These are phyloP conservation scores for Lactuca sativa DNA, from an alignment of 129 eudicot species.

Conservation along the genomic window DNA sequence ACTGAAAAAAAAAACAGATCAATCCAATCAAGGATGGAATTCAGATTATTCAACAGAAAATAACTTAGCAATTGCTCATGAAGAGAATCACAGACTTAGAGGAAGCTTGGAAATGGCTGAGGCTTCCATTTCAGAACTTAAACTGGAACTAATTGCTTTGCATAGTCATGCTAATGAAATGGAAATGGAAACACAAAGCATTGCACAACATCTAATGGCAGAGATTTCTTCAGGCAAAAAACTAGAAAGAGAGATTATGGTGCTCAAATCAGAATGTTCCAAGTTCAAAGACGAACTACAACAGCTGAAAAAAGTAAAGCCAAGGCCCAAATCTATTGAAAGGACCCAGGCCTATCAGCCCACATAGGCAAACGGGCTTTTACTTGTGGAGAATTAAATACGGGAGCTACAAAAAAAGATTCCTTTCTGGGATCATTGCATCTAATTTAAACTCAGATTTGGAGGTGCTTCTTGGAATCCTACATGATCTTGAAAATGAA, in stretches of 20 bases:
- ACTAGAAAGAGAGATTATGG: too few relatives aligned
- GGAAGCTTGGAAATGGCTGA: too few relatives aligned
- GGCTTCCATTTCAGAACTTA: too few relatives aligned
- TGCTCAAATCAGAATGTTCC: constrained; percentile 63
- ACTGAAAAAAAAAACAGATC: too few relatives aligned
- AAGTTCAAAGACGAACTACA: constrained; percentile 61
- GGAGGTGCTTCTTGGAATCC: constrained; percentile 46
- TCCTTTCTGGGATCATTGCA: constrained; percentile 37
- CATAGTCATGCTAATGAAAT: too few relatives aligned
- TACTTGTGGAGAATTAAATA: constrained; percentile 51
- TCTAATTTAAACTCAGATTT: constrained; percentile 51
- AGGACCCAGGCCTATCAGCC: constrained; percentile 22
- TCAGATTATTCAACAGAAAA: constrained; percentile 54
- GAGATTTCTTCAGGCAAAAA: too few relatives aligned
- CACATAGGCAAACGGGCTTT: constrained; percentile 45
- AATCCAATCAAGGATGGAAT: too few relatives aligned
- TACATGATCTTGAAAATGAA: constrained; percentile 59
- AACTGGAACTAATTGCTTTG: too few relatives aligned
- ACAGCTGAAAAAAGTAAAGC: constrained; percentile 43
- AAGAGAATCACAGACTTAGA: constrained; percentile 66
- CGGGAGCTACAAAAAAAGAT: constrained; percentile 56
- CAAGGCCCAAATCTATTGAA: constrained; percentile 33
- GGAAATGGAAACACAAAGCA: too few relatives aligned
- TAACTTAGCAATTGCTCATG: constrained; percentile 54
- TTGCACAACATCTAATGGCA: too few relatives aligned